A percentile compares a stretch with the other conserved stretches of the same genome.
These are phyloP conservation scores for Cladobotryum protrusum DNA, from an alignment of 2,329 filamentous ascomycete species.

Conservation along the genomic window DNA sequence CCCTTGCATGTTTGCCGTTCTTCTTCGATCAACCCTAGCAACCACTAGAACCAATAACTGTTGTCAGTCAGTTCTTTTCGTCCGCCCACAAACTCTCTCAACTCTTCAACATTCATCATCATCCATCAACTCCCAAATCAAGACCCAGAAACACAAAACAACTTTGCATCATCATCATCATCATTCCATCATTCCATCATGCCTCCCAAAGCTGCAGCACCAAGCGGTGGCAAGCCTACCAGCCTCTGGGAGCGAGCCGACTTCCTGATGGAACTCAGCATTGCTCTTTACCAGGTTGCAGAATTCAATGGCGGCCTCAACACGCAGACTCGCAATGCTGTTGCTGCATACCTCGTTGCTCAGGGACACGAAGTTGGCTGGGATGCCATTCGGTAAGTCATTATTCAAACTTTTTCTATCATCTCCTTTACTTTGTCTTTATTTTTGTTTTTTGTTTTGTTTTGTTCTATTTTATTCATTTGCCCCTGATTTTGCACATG, in stretches of 20 bases:
- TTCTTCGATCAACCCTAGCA: no score
- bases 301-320: constrained; percentile 22
- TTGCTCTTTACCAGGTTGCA: constrained; percentile 28
- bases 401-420: neutral
- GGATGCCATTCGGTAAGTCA: constrained; percentile 39
- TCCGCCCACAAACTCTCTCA: neutral
- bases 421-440: constrained; percentile 8
- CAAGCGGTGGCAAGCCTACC: neutral
- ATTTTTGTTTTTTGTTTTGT: neutral
- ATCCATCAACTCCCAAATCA: no score
- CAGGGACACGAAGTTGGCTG: constrained; percentile 33
- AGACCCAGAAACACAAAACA: no score
- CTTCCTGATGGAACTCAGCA: constrained; percentile 28
- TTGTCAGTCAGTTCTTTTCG: no score
- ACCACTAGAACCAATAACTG: neutral
- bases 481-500: neutral
- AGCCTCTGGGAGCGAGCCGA: constrained; percentile 26
- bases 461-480: neutral
- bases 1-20: no score
- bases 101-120: neutral
- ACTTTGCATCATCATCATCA: no score
- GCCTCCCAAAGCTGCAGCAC: constrained; percentile 4
- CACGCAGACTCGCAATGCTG: constrained; percentile 21
- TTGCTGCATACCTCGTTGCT: constrained; percentile 28
- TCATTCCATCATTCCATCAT: constrained; percentile 1